Base-by-base conservation (phyloP, 345 rosid species). In the Balakata baccata region DNA sequence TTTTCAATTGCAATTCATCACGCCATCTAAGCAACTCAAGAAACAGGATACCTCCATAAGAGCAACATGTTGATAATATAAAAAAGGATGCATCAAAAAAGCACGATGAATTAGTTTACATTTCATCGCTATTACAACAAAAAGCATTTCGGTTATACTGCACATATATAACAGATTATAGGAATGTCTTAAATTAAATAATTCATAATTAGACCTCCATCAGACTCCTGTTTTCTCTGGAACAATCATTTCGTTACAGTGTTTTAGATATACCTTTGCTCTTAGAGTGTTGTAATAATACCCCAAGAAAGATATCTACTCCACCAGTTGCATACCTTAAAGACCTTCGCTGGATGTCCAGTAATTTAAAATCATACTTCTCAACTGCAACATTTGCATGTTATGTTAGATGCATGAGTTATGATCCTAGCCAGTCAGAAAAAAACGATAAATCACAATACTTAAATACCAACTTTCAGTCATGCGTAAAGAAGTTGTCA, bases 311-410 rank as follows among this genome's bases (percentile, higher is more conserved):
- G 7, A 64, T 14, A 43, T 13, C n/a, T 4, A 14, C 22, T 25
- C 23, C 46, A 46, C 22, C 11, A 17, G 17, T 11, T 5, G 46
- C 14, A 18, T 53, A 5, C 53, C 54, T 22, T 65, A 65, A 58
- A 74, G 53, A 56, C 59, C 58, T 56, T 69, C 38, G 52, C 45
- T 57, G 64, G 74, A 70, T 60, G 70, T 50, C 75, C 68, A 57
- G 62, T 83, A 84, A 34, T 68, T 23, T 25, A 79, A 41, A 65
- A 81, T 64, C 68, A 82, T 80, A 2, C 78, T 58, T 72, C 80
- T 85, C 64, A 87, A 64, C 88, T 89, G 89, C 82, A 79, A 41
- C 25, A 71, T 57, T 71, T 47, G 52, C 47, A 74, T 39, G 23
- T 13, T 38, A 74, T 39, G 23, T 13, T 38, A 38, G 34, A 29